phyloP scores from a whole-genome alignment of 331 rosid species.

The Malus hybrid region DNA sequence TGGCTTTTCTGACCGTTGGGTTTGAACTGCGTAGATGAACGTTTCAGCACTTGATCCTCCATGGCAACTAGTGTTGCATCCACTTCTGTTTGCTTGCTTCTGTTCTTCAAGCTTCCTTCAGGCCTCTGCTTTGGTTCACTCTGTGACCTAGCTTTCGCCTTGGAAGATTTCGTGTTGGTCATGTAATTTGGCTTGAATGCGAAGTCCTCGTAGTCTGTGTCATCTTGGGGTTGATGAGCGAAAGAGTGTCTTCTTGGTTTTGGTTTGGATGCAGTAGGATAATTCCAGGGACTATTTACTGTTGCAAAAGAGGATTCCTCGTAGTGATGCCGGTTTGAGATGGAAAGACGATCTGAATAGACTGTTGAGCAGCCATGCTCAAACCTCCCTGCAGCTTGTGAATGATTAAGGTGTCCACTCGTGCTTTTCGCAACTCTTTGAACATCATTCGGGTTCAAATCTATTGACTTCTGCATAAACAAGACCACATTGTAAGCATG shows the following conservation, averaged over 20 bases:
- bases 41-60: slow-evolving; percentile 32
- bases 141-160: slow-evolving; percentile 65
- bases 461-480: slow-evolving; percentile 32
- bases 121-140: slow-evolving; percentile 95
- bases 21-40: slow-evolving; percentile 28
- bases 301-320: slow-evolving; percentile 17
- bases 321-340: slow-evolving; percentile 25
- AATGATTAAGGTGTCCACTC: slow-evolving; percentile 40
- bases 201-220: slow-evolving; percentile 13
- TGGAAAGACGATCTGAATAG: slow-evolving; percentile 33
- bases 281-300: slow-evolving; percentile 34
- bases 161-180: slow-evolving; percentile 69
- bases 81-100: slow-evolving; percentile 30
- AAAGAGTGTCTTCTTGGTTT: slow-evolving; percentile 24
- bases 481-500: not conserved
- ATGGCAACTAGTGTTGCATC: slow-evolving; percentile 1
- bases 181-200: slow-evolving; percentile 55
- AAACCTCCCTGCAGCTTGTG: slow-evolving; percentile 15
- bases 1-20: slow-evolving; percentile 23
- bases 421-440: slow-evolving; percentile 29
- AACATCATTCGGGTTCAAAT: slow-evolving; percentile 29
- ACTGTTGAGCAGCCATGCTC: slow-evolving; percentile 22
- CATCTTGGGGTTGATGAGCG: slow-evolving; percentile 24
- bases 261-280: slow-evolving; percentile 13
- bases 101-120: slow-evolving; percentile 18